Evolutionary conservation across 208 protist species (phyloP).

Genomic region (Willaertia magna): DNA sequence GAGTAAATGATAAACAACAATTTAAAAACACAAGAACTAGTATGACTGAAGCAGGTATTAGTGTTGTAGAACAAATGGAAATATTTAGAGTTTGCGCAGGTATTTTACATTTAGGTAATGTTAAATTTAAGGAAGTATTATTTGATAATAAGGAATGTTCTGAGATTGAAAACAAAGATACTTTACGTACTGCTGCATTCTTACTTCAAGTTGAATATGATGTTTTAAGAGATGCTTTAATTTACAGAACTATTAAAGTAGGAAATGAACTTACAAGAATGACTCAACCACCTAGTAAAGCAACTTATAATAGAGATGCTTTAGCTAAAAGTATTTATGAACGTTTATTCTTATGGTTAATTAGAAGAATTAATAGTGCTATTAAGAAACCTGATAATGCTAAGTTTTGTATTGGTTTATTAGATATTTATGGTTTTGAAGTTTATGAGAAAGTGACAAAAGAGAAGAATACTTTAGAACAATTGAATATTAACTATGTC

Average conservation of each 20-base stretch:
- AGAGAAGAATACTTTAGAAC: constrained; percentile 16
- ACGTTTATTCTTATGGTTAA: constrained; percentile 16
- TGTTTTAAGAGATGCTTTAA: constrained; percentile 31
- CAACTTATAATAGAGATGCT: constrained; percentile 11
- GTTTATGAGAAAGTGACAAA: background rate
- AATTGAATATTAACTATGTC: constrained; percentile 21
- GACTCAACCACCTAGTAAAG: constrained; percentile 25
- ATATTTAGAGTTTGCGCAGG: background rate
- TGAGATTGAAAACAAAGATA: background rate
- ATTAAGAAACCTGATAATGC: constrained; percentile 8
- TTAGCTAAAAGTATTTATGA: constrained; percentile 19
- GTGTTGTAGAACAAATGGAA: background rate
- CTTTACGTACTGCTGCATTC: constrained; percentile 23
- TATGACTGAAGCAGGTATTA: background rate
- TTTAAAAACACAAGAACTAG: background rate
- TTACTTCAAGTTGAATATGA: constrained; percentile 34
- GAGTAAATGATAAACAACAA: background rate
- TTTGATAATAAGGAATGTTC: background rate
- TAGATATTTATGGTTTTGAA: constrained; percentile 27
- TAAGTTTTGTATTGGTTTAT: constrained; percentile 10
- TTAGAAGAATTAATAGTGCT: constrained; percentile 14
- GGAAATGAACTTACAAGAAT: constrained; percentile 38
- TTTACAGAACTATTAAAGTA: constrained; percentile 35
- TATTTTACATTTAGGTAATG: constrained; percentile 18
- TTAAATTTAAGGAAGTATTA: constrained; percentile 22